Evolutionary conservation across 2,329 filamentous ascomycete genomes (phyloP).

Genomic region (Calonectria fujianensis): DNA sequence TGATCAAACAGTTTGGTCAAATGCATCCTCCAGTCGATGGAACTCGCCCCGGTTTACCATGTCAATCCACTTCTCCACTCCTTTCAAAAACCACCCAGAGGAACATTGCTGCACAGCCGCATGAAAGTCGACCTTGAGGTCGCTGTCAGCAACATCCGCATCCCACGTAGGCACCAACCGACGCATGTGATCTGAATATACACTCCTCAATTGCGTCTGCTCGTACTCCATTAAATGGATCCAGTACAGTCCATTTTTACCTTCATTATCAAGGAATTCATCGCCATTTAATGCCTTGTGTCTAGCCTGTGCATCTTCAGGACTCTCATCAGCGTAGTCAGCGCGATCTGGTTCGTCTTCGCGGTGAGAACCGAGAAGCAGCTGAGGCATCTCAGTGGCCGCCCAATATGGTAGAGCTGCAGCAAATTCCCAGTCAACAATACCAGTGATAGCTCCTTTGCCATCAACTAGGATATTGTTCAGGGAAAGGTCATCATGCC

Average conservation of each 20-base stretch:
- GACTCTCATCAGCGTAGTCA: constrained; percentile 55
- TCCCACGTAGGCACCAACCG: constrained; percentile 59
- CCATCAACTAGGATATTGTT: constrained; percentile 65
- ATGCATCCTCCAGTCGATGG: constrained; percentile 4
- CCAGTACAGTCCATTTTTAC: constrained; percentile 63
- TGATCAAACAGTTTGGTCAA: background rate
- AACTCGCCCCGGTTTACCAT: constrained; percentile 28
- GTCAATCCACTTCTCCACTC: constrained; percentile 20
- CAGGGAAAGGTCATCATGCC: constrained; percentile 60
- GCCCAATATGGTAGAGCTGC: constrained; percentile 64
- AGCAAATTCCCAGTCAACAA: constrained; percentile 67
- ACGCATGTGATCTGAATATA: constrained; percentile 57
- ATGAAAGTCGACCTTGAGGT: constrained; percentile 58
- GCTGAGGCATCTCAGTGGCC: constrained; percentile 57
- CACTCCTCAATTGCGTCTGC: constrained; percentile 59
- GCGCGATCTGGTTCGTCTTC: constrained; percentile 58
- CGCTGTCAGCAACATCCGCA: constrained; percentile 43
- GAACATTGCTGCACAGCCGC: constrained; percentile 23
- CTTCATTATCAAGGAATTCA: constrained; percentile 61
- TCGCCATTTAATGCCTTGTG: constrained; percentile 15
- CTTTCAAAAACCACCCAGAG: background rate
- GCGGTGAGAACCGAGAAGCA: constrained; percentile 56
- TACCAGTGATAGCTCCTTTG: constrained; percentile 58
- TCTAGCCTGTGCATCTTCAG: constrained; percentile 31
- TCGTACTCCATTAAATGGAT: constrained; percentile 64